phyloP scores from a whole-genome alignment of 345 rosid species.

The Raphanus raphanistrum region DNA sequence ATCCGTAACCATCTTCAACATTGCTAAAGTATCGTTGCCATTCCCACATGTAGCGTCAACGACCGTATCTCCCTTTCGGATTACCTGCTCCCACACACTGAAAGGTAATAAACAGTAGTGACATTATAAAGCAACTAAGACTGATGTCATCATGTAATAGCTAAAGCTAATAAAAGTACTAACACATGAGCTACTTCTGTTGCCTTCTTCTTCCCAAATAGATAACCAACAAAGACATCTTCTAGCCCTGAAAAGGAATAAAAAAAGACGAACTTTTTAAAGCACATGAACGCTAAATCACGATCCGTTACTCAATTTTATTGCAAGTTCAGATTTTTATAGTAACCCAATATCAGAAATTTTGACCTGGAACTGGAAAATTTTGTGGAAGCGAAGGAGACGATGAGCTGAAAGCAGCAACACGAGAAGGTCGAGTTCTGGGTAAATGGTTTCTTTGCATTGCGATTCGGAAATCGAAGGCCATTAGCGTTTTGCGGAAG shows the following conservation, averaged over 20 bases:
- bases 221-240: conserved; percentile 65
- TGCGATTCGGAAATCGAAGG: conserved; percentile 9
- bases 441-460: not conserved
- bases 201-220: conserved; percentile 78
- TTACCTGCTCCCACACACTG: conserved; percentile 80
- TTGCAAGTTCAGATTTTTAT: not conserved
- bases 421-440: conserved; percentile 19
- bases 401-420: conserved; percentile 33
- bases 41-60: conserved; percentile 94
- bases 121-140: not conserved
- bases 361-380: conserved; percentile 50
- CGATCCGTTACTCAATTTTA: not conserved
- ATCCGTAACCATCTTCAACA: conserved; percentile 69
- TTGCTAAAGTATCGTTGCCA: conserved; percentile 76
- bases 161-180: conserved; percentile 41
- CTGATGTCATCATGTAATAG: not conserved
- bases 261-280: not conserved
- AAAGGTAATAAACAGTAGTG: conserved; percentile 5
- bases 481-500: not conserved
- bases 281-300: not conserved
- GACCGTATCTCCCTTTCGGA: conserved; percentile 66
- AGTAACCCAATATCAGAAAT: not conserved
- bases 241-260: conserved; percentile 53
- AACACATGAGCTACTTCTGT: conserved; percentile 95
- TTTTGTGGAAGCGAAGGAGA: conserved; percentile 25